Evolutionary conservation across 2,329 filamentous ascomycete species (phyloP).

Genomic region (Fusarium proliferatum): DNA sequence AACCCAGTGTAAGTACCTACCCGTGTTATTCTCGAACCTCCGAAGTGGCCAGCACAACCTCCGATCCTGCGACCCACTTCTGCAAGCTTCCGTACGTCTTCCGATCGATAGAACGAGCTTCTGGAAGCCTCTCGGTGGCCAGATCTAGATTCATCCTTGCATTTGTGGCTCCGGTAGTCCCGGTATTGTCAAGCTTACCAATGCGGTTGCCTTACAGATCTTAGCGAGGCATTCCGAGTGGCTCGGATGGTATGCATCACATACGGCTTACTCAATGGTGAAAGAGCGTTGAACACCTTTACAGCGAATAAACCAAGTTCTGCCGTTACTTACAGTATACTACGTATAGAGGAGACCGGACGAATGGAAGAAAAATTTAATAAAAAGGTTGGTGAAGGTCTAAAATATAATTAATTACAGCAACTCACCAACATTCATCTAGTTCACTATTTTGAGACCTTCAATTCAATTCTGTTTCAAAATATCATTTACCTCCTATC

Average conservation of each 20-base stretch:
- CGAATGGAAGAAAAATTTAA: background rate
- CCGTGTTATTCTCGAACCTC: background rate
- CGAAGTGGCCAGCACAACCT: background rate
- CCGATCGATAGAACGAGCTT: background rate
- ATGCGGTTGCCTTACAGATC: background rate
- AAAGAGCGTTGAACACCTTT: accelerated
- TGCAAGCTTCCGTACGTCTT: background rate
- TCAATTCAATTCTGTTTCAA: background rate
- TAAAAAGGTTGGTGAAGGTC: background rate
- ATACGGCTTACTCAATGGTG: background rate
- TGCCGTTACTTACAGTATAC: accelerated
- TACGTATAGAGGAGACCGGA: background rate
- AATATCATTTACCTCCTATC: accelerated
- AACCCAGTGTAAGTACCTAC: background rate
- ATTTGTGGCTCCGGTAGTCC: accelerated
- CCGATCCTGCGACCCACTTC: background rate
- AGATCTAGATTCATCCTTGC: no score
- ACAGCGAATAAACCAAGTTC: background rate
- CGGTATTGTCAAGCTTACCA: background rate
- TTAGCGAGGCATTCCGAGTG: background rate
- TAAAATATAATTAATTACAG: background rate
- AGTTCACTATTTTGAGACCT: no score
- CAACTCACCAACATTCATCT: background rate
- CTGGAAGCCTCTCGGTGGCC: background rate
- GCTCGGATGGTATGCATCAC: background rate